Percentiles rank a stretch among this genome's conserved stretches.
Evolutionary conservation across 495 filamentous ascomycete genomes (phyloP).

Genomic region (Diplogelasinospora grovesii): DNA sequence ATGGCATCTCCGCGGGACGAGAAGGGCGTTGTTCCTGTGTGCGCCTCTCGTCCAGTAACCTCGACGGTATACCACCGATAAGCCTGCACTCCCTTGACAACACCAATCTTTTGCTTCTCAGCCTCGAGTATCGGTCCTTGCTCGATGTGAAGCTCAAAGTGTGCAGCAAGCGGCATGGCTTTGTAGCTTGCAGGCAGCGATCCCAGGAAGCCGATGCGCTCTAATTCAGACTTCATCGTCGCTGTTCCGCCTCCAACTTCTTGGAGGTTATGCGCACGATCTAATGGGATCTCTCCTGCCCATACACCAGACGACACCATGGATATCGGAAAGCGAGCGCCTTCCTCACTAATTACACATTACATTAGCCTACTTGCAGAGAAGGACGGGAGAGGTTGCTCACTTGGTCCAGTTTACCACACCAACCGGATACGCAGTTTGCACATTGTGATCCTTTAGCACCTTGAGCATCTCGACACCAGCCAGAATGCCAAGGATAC

Average conservation of each 20-base stretch:
- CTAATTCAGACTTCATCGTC: slow-evolving; percentile 61
- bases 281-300: slow-evolving; percentile 59
- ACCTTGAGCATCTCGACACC: slow-evolving; percentile 65
- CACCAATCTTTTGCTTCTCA: slow-evolving; percentile 55
- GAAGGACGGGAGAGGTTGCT: neutral
- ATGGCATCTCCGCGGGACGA: slow-evolving; percentile 54
- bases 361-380: neutral
- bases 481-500: slow-evolving; percentile 66
- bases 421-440: slow-evolving; percentile 64
- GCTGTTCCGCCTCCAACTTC: slow-evolving; percentile 41
- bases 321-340: slow-evolving; percentile 70
- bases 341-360: slow-evolving; percentile 51
- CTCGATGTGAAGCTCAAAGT: slow-evolving; percentile 82
- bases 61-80: slow-evolving; percentile 68
- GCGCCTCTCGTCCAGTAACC: slow-evolving; percentile 59
- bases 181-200: slow-evolving; percentile 48
- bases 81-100: slow-evolving; percentile 63
- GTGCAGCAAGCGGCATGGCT: slow-evolving; percentile 64
- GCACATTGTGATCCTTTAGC: slow-evolving; percentile 60
- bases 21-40: slow-evolving; percentile 72
- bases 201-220: slow-evolving; percentile 67
- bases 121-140: slow-evolving; percentile 67
- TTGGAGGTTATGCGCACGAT: slow-evolving; percentile 52
- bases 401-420: slow-evolving; percentile 78
- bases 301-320: slow-evolving; percentile 75